phyloP scores from a whole-genome alignment of 2,329 filamentous ascomycete species.

The Talaromyces rugulosus region DNA sequence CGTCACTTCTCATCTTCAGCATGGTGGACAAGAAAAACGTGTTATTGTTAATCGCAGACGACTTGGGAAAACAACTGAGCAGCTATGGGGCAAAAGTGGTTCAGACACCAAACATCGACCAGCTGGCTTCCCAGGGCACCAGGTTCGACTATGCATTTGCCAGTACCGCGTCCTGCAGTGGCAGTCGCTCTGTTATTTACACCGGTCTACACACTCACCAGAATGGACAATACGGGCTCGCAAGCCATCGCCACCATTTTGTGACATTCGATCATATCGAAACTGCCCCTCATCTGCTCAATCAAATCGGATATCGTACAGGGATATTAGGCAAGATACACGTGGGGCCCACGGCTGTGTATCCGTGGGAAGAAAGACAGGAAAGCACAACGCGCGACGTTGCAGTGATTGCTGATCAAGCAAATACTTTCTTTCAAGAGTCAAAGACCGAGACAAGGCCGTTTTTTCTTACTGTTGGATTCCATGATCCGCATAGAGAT shows the following conservation, averaged over 20 bases:
- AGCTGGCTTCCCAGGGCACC: slow-evolving; percentile 34
- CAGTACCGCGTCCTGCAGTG: slow-evolving; percentile 43
- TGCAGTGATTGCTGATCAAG: slow-evolving; percentile 35
- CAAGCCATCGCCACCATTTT: slow-evolving; percentile 38
- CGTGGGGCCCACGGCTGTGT: slow-evolving; percentile 38
- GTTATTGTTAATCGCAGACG: slow-evolving; percentile 42
- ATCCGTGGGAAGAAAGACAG: slow-evolving; percentile 41
- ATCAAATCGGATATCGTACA: slow-evolving; percentile 39
- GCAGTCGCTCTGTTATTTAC: slow-evolving; percentile 46
- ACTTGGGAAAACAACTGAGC: slow-evolving; percentile 35
- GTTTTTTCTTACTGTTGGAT: slow-evolving; percentile 47
- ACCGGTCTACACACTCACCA: slow-evolving; percentile 47
- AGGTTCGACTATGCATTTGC: slow-evolving; percentile 27
- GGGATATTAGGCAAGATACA: slow-evolving; percentile 49
- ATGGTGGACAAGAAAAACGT: slow-evolving; percentile 23
- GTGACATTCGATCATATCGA: slow-evolving; percentile 43
- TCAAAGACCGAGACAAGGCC: slow-evolving; percentile 26
- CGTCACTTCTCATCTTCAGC: not conserved
- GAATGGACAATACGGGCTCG: slow-evolving; percentile 47
- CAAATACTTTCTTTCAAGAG: slow-evolving; percentile 35
- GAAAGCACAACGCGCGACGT: slow-evolving; percentile 45
- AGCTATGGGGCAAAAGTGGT: slow-evolving; percentile 25
- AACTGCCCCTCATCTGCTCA: slow-evolving; percentile 38
- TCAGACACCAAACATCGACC: slow-evolving; percentile 40
- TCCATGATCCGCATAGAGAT: slow-evolving; percentile 46